Evolutionary conservation across 371 early-diverging fungal genomes (phyloP), one percentile per base, ranked within the genome.

Genomic region (Mucor velutinosus): DNA sequence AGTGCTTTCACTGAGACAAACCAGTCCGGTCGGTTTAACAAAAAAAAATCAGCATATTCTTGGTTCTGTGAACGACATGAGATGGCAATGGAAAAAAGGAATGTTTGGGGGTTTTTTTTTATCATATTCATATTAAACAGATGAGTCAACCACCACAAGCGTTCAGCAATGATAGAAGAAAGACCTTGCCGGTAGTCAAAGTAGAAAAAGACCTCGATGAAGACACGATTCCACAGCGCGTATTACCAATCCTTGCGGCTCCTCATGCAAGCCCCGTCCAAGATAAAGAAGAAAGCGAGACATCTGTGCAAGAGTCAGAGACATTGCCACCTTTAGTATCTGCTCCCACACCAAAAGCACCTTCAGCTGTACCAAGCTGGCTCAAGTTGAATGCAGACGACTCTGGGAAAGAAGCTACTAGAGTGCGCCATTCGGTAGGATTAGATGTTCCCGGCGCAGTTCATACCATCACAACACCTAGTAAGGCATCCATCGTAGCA

Each of bases 401-500:
- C 7, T 19, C n/a, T n/a, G 53, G 53, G 11, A 56, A 49, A 21
- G 33, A 51, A 0, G 19, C 19, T 47, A 17, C 30, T 7, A 56
- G 65, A 61, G 45, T 60, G 7, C 60, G 76, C 15, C 67, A 76
- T 53, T 72, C 73, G 0, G 56, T 76, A 14, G 76, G 76, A 14
- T 63, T 76, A 33, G 76, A 76, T 60, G 76, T 76, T 19, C 76
- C 76, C n/a, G 76, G 76, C 19, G 74, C 71, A 41, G 76, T 76
- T 14, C 76, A 76, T 57, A 76, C 74, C 2, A 76, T 70, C 14
- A 62, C 51, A 21, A 75, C 76, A 17, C 70, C 70, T 12, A 73
- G 73, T 73, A 70, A 64, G 43, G 17, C 14, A 12, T 5, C 2
- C 11, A 53, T 19, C 25, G 14, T 15, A 15, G 3, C 49, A 23